Evolutionary conservation across 495 filamentous ascomycete genomes (phyloP), one percentile per base, ranked within the genome.

Genomic region (Podospora didyma): DNA sequence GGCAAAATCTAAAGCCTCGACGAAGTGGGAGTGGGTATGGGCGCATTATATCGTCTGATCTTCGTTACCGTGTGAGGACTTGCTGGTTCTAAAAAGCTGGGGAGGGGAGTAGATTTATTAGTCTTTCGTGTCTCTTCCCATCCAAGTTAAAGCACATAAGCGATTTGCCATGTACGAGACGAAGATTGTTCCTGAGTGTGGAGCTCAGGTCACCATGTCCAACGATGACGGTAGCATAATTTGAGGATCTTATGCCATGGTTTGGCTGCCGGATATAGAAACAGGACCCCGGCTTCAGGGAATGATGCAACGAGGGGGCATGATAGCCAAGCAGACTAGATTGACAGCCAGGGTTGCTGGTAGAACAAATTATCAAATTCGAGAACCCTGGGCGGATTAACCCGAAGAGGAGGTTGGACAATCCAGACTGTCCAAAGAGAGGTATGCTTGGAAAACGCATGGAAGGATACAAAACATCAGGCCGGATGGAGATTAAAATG

Each of bases 181-280:
- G 61, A 68, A 67, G 72, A 74, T 70, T 61, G 72, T 73, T 76
- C 74, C 74, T 76, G 73, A 63, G 67, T 70, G 63, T 53, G 73
- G 74, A 73, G 72, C 63, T 69, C 65, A 57, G 69, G 65, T 67
- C 62, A 69, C 69, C 71, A 73, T 68, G 74, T 61, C 72, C 69
- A 75, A 68, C 72, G 68, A 74, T 73, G 72, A 73, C 73, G 68
- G 72, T 73, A 76, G 73, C 76, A 79, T 79, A 79, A 79, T 78
- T 75, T 74, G 77, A 68, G 71, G 73, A 76, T 79, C 77, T 79
- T 79, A 79, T 78, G 76, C 75, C 73, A 79, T 78, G 75, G 75
- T 71, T 61, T 73, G 62, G 65, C 65, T 75, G 68, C 73, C 72
- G 73, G 72, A 78, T 79, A 76, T 76, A 76, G 74, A 75, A 73